Percentiles rank a stretch among this genome's conserved stretches.
Conservation (phyloP, 2,329 filamentous ascomycete genomes). For the Mariannaea sp. region DNA sequence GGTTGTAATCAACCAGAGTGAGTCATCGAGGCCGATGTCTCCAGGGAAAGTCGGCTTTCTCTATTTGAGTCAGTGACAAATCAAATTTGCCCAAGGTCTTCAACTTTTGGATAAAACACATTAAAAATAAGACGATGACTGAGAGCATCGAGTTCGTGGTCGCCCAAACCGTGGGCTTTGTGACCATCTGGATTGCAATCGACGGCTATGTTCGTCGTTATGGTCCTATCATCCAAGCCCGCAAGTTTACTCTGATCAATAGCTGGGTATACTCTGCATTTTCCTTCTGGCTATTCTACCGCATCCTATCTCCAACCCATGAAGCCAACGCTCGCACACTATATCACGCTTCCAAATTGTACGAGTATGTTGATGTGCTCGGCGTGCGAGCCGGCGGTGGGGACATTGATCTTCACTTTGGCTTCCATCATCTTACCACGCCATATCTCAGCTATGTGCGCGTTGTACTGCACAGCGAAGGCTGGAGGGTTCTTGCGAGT, state of each 20-base stretch:
- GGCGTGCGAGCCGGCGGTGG: slow-evolving; percentile 37
- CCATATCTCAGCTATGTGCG: slow-evolving; percentile 39
- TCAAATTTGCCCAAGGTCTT: too few species aligned
- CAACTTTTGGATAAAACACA: too few species aligned
- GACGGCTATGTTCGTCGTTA: slow-evolving; percentile 6
- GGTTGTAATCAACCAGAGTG: too few species aligned
- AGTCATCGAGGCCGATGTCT: too few species aligned
- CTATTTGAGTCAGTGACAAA: too few species aligned
- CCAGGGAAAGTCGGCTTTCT: too few species aligned
- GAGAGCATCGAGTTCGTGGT: neutral
- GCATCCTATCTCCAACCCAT: slow-evolving; percentile 12
- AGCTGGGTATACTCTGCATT: slow-evolving; percentile 12
- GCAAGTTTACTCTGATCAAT: slow-evolving; percentile 5
- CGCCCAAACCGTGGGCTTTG: slow-evolving; percentile 12
- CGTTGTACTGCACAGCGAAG: slow-evolving; percentile 27
- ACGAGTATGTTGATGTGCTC: slow-evolving; percentile 41
- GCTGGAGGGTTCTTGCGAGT: slow-evolving; percentile 37
- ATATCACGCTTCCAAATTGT: slow-evolving; percentile 40
- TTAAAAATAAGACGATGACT: neutral
- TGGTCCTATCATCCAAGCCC: slow-evolving; percentile 10
- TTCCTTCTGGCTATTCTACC: slow-evolving; percentile 2
- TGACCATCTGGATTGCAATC: slow-evolving; percentile 3
- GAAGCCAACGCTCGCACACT: slow-evolving; percentile 12
- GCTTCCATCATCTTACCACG: slow-evolving; percentile 40
- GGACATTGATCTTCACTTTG: slow-evolving; percentile 36